These are phyloP conservation scores for Mycena haematopus DNA, from an alignment of 768 basidiomycete species.

Conservation along the genomic window DNA sequence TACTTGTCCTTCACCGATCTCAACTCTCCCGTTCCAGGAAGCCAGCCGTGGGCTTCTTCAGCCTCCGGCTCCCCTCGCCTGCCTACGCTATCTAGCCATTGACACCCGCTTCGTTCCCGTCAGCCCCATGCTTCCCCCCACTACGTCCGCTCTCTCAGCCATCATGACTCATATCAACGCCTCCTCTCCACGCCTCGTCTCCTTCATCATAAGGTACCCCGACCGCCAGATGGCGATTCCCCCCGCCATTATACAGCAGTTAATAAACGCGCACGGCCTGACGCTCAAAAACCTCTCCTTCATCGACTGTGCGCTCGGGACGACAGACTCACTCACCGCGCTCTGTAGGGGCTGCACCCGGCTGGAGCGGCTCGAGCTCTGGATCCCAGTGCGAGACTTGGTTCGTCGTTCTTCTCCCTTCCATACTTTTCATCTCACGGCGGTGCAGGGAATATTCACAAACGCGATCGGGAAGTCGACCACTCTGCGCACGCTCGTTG, in stretches of 20 bases:
- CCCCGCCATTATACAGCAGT: slow-evolving; percentile 46
- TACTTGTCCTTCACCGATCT: background rate
- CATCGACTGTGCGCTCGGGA: slow-evolving; percentile 50
- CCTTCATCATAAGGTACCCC: slow-evolving; percentile 51
- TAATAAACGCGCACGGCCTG: slow-evolving; percentile 48
- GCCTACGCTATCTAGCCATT: slow-evolving; percentile 58
- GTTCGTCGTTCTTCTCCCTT: slow-evolving; percentile 38
- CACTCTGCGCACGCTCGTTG: slow-evolving; percentile 52
- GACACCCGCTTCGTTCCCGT: slow-evolving; percentile 47
- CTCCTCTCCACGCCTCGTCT: slow-evolving; percentile 41
- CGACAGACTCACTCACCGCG: slow-evolving; percentile 42
- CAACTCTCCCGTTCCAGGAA: slow-evolving; percentile 40
- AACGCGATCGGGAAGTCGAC: slow-evolving; percentile 42
- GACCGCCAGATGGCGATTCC: slow-evolving; percentile 48
- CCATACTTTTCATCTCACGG: background rate
- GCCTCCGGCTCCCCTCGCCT: slow-evolving; percentile 44
- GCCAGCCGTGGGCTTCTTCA: slow-evolving; percentile 35
- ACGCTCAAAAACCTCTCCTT: slow-evolving; percentile 54
- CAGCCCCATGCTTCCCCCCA: slow-evolving; percentile 33
- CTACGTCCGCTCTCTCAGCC: slow-evolving; percentile 32
- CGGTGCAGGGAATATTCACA: slow-evolving; percentile 40
- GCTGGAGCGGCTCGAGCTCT: slow-evolving; percentile 57
- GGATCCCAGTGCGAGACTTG: slow-evolving; percentile 57
- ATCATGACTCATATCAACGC: slow-evolving; percentile 39
- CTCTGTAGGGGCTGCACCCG: slow-evolving; percentile 51